Percentiles rank a stretch among this genome's conserved stretches.
phyloP scores from a whole-genome alignment of 495 filamentous ascomycete species.

The Hypoxylon intermedium region DNA sequence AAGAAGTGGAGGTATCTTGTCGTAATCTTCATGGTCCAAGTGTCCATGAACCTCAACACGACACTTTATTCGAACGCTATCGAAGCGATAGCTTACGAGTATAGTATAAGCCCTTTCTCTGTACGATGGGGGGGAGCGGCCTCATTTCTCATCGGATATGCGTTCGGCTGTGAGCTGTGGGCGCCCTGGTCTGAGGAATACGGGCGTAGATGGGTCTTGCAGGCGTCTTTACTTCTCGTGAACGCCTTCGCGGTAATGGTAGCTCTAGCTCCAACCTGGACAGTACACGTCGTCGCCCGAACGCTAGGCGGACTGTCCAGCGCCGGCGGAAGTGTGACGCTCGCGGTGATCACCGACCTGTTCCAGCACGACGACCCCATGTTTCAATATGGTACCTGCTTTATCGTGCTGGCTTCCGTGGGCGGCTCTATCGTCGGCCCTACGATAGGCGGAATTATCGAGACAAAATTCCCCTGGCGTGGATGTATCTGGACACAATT shows the following conservation, averaged over 20 bases:
- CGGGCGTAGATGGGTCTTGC: constrained; percentile 64
- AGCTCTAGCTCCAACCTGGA: constrained; percentile 62
- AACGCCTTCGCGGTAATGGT: constrained; percentile 66
- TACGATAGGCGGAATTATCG: constrained; percentile 63
- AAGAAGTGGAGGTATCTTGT: constrained; percentile 59
- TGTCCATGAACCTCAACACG: constrained; percentile 59
- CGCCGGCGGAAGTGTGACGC: constrained; percentile 68
- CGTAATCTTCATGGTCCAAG: constrained; percentile 26
- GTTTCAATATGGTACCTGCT: constrained; percentile 64
- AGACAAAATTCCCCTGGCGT: constrained; percentile 39
- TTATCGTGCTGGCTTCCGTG: constrained; percentile 67
- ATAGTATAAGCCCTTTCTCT: constrained; percentile 52
- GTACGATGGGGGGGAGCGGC: constrained; percentile 47
- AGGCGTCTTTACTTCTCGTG: constrained; percentile 63
- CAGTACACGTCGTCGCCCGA: constrained; percentile 63
- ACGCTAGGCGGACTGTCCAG: constrained; percentile 65
- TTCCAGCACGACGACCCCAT: constrained; percentile 64
- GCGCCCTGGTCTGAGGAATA: constrained; percentile 71
- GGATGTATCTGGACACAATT: constrained; percentile 46
- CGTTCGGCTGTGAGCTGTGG: constrained; percentile 72
- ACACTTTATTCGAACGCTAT: constrained; percentile 51
- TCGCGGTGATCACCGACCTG: constrained; percentile 69
- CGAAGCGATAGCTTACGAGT: constrained; percentile 61
- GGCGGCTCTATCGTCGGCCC: constrained; percentile 54
- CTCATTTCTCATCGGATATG: constrained; percentile 67